These are phyloP conservation scores for Udeniomyces megalosporus DNA, from an alignment of 768 basidiomycete species.

Conservation along the genomic window DNA sequence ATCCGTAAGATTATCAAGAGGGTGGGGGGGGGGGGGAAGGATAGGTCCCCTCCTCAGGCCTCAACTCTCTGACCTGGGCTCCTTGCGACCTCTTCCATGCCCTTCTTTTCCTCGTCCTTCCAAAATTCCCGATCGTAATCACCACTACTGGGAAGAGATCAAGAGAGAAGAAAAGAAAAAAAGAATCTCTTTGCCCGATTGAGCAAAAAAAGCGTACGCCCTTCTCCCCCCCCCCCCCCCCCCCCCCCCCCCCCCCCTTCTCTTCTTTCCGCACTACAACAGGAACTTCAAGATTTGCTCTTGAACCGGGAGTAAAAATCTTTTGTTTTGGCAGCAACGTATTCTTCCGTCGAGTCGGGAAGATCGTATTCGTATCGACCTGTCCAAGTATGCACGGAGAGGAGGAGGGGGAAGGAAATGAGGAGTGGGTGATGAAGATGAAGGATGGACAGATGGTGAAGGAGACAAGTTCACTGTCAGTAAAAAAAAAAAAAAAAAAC, in stretches of 20 bases:
- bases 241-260: not conserved
- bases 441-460: not conserved
- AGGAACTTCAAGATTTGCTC: not conserved
- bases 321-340: slow-evolving; percentile 71
- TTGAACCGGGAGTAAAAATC: slow-evolving; percentile 72
- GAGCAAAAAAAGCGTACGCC: not conserved
- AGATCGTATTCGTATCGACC: slow-evolving; percentile 69
- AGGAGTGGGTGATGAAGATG: not conserved
- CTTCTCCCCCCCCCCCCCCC: not conserved
- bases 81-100: too few relatives aligned
- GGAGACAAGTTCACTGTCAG: not conserved
- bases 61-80: too few relatives aligned
- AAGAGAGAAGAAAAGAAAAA: not conserved
- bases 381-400: too few relatives aligned
- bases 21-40: too few relatives aligned
- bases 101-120: too few relatives aligned
- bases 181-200: not conserved
- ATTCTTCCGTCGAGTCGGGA: slow-evolving; percentile 86
- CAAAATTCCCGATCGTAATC: too few relatives aligned
- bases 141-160: too few relatives aligned
- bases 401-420: not conserved
- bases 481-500: not conserved
- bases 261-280: not conserved
- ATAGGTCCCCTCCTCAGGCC: too few relatives aligned
- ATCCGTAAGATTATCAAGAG: too few relatives aligned